phyloP scores from a whole-genome alignment of 2,329 filamentous ascomycete species.

The Sporothrix brasiliensis region DNA sequence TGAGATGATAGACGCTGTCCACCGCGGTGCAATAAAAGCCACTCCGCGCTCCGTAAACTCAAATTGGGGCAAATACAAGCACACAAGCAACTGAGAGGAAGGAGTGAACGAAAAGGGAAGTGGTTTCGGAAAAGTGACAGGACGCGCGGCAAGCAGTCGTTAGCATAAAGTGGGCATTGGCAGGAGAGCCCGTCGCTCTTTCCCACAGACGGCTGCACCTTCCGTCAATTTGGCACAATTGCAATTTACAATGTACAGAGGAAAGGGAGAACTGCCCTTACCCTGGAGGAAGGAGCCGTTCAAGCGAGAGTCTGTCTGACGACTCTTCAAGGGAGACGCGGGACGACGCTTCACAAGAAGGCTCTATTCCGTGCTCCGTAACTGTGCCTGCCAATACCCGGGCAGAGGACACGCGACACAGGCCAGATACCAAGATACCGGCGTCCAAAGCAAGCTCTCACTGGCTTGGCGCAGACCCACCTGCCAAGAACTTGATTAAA shows the following conservation, averaged over 20 bases:
- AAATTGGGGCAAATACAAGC: not conserved
- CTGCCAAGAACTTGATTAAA: conserved; percentile 9
- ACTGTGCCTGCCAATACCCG: not conserved
- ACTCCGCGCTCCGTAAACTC: conserved; percentile 6
- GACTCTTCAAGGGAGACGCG: too few relatives aligned
- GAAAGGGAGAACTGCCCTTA: not conserved
- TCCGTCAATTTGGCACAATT: not conserved
- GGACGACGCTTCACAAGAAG: not conserved
- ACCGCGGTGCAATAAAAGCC: not conserved
- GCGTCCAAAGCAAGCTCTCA: not conserved
- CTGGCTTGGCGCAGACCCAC: not conserved
- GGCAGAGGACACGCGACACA: not conserved
- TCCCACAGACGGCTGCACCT: not conserved
- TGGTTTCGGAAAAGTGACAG: not conserved
- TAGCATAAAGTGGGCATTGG: not conserved
- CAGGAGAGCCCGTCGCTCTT: not conserved
- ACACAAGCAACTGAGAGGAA: not conserved
- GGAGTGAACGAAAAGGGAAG: not conserved
- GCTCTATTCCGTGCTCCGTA: too few relatives aligned
- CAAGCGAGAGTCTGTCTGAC: not conserved
- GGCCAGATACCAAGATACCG: not conserved
- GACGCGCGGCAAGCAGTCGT: conserved; percentile 13
- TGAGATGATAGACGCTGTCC: not conserved
- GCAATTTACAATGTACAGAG: not conserved
- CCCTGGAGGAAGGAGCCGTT: not conserved